A percentile compares a stretch with the other conserved stretches of the same genome.
Evolutionary conservation across 2,329 filamentous ascomycete genomes (phyloP).

Genomic region (Neurospora crassa): DNA sequence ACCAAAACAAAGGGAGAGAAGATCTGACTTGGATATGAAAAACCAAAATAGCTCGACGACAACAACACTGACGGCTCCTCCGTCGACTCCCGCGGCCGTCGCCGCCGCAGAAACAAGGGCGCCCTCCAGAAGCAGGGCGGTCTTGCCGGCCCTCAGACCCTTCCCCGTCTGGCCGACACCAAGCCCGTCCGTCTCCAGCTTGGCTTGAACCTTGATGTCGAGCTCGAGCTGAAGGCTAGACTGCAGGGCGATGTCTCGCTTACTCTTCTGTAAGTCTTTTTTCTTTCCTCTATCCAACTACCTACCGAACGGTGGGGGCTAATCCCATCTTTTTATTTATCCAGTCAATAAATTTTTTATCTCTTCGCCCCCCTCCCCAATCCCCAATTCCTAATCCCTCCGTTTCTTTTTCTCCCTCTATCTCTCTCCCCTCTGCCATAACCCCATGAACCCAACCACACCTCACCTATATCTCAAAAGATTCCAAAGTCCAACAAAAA

Average conservation of each 20-base stretch:
- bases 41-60: conserved; percentile 16
- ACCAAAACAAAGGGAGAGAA: background rate
- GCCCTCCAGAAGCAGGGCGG: conserved; percentile 10
- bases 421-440: background rate
- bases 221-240: conserved; percentile 71
- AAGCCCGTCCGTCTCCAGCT: conserved; percentile 23
- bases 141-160: conserved; percentile 10
- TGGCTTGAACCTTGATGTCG: conserved; percentile 57
- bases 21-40: background rate
- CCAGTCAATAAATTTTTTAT: conserved; percentile 2
- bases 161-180: conserved; percentile 20
- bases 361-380: too few relatives aligned
- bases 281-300: background rate
- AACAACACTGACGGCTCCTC: conserved; percentile 21
- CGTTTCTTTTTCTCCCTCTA: background rate
- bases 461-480: background rate
- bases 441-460: background rate
- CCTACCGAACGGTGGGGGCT: background rate
- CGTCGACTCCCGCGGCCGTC: conserved; percentile 16
- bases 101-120: conserved; percentile 16
- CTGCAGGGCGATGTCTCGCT: conserved; percentile 68
- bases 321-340: background rate
- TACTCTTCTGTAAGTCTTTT: conserved; percentile 50
- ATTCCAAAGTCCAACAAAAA: conserved; percentile 1
- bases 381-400: background rate